Base-by-base conservation (phyloP, 2,329 filamentous ascomycete genomes). In the Pleoardoris graminearum region DNA sequence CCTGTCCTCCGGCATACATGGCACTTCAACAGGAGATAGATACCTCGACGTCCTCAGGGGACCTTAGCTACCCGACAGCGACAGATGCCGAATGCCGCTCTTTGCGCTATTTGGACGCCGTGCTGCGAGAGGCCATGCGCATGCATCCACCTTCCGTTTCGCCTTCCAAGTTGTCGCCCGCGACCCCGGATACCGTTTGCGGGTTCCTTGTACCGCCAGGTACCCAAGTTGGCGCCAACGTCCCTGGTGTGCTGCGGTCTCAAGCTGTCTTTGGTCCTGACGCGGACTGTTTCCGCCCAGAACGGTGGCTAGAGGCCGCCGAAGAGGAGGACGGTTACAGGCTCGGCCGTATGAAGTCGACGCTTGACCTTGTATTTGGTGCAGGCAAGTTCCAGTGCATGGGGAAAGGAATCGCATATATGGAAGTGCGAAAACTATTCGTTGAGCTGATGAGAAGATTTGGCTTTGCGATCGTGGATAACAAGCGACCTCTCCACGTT, bases 51-150 rank as follows among this genome's bases (percentile, higher is more conserved):
- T 62, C 77, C 42, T 61, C 62, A 1, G 53, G 64, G 25, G 66
- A 76, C 41, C 66, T 63, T 1, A 66, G 80, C 10, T 72, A 72
- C 0, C 55, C 54, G 0, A 73, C 80, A 0, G 27, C 41, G 17
- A 22, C 41, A n/a, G 80, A 84, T 55, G 54, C 67, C 8, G 69
- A 77, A 59, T 75, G 74, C 4, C 68, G 65, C 17, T 55, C 66
- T 8, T 61, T 80, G 1, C 76, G 77, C 0, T 80, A 80, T 54
- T 62, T 80, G 3, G 68, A 73, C 50, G 77, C 77, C 3, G 76
- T 77, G 32, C 73, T 80, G 47, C 77, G 78, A 27, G 78, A 80
- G 60, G 77, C 69, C 6, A 60, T 80, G 35, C 69, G 78, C 14
- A 69, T 80, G 27, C 77, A 78, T 46, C 77, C 78, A 3, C 71